Percentiles rank a stretch among this genome's conserved stretches.
Evolutionary conservation across 805 yeast genomes (phyloP).

Genomic region (Candida railenensis): DNA sequence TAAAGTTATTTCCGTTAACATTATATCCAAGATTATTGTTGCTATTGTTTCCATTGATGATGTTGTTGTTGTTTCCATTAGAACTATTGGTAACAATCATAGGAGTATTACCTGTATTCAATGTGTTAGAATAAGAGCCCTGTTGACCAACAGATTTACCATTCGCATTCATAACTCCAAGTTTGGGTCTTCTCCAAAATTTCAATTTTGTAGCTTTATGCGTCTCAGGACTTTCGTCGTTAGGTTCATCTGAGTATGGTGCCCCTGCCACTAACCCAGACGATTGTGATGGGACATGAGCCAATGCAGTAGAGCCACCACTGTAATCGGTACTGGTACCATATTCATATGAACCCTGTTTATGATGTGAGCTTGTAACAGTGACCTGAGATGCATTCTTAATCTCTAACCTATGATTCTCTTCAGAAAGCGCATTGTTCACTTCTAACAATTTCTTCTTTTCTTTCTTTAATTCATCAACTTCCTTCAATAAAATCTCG

Average conservation of each 20-base stretch:
- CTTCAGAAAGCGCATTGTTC: slow-evolving; percentile 23
- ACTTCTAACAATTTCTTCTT: slow-evolving; percentile 42
- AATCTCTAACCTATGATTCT: slow-evolving; percentile 15
- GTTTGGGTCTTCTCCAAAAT: slow-evolving; percentile 46
- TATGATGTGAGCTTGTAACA: background rate
- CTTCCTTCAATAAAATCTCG: slow-evolving; percentile 46
- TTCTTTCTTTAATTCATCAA: slow-evolving; percentile 47
- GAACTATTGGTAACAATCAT: background rate
- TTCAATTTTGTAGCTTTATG: slow-evolving; percentile 43
- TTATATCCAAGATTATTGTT: slow-evolving; percentile 2
- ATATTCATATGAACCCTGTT: background rate
- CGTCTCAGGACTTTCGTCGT: slow-evolving; percentile 26
- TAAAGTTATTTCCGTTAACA: slow-evolving; percentile 6
- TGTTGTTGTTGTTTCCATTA: slow-evolving; percentile 7
- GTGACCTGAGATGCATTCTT: background rate
- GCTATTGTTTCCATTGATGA: slow-evolving; percentile 6
- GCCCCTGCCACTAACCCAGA: slow-evolving; percentile 10
- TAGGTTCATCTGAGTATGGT: slow-evolving; percentile 12
- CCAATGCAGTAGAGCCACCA: slow-evolving; percentile 9
- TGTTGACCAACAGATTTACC: background rate
- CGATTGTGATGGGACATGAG: slow-evolving; percentile 9
- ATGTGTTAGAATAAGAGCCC: background rate
- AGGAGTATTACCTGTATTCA: background rate
- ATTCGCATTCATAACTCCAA: slow-evolving; percentile 16
- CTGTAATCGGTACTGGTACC: background rate